These are phyloP conservation scores for Viola pubescens DNA, from an alignment of 441 rosid species.

Conservation along the genomic window DNA sequence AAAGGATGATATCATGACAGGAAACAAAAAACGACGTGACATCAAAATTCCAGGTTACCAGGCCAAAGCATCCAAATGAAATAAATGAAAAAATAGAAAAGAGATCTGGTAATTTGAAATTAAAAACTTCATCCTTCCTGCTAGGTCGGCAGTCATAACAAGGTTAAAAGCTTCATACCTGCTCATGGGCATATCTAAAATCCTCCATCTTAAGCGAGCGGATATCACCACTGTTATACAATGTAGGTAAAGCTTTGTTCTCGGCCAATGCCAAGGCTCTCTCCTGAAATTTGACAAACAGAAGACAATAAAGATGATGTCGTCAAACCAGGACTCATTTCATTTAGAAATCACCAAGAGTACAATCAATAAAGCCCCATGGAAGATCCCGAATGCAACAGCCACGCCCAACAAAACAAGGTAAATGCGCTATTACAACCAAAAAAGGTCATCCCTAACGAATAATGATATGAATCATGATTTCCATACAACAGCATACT, in stretches of 20 bases:
- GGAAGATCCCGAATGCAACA: not conserved
- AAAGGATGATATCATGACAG: too few species aligned
- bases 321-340: not conserved
- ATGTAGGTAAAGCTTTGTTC: conserved; percentile 53
- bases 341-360: not conserved
- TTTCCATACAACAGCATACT: too few species aligned
- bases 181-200: conserved; percentile 86
- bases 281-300: conserved; percentile 44
- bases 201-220: conserved; percentile 83
- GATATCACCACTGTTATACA: conserved; percentile 66
- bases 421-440: too few species aligned
- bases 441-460: too few species aligned
- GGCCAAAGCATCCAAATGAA: not conserved
- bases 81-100: not conserved
- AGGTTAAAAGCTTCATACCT: conserved; percentile 41
- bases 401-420: not conserved
- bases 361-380: not conserved
- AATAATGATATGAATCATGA: too few species aligned
- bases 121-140: not conserved
- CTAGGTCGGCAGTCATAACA: not conserved
- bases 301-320: not conserved
- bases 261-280: conserved; percentile 54
- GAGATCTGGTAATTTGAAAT: not conserved
- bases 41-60: not conserved
- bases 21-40: too few species aligned